These are phyloP conservation scores for Saturnispora besseyi DNA, from an alignment of 805 yeast species.

Conservation along the genomic window DNA sequence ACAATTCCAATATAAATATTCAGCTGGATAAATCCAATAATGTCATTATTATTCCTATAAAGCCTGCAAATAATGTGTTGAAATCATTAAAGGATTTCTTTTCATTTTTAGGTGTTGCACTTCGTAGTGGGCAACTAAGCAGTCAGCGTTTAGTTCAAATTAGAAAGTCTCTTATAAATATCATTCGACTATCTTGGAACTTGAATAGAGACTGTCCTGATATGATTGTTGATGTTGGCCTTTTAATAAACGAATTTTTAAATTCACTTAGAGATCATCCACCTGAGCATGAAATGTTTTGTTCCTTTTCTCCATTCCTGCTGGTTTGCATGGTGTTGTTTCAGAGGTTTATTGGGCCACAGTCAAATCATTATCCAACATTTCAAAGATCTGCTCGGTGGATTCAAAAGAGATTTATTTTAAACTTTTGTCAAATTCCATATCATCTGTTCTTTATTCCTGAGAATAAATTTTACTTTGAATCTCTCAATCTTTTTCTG, in stretches of 20 bases:
- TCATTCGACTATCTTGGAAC: slow-evolving; percentile 21
- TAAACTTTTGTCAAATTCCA: slow-evolving; percentile 15
- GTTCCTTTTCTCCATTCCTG: slow-evolving; percentile 20
- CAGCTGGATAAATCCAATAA: slow-evolving; percentile 3
- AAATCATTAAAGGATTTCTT: slow-evolving; percentile 6
- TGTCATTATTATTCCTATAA: slow-evolving; percentile 5
- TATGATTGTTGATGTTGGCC: slow-evolving; percentile 14
- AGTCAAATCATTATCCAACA: slow-evolving; percentile 3
- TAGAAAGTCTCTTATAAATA: slow-evolving; percentile 19
- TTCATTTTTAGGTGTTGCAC: slow-evolving; percentile 2
- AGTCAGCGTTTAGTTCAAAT: slow-evolving; percentile 10
- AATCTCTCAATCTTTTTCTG: slow-evolving; percentile 19
- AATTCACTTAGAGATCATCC: slow-evolving; percentile 8
- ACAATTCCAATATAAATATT: slow-evolving; percentile 2
- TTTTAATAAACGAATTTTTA: slow-evolving; percentile 12
- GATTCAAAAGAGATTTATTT: slow-evolving; percentile 13
- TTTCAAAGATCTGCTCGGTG: slow-evolving; percentile 9
- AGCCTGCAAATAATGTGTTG: neutral
- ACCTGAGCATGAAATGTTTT: slow-evolving; percentile 5
- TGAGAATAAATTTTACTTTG: slow-evolving; percentile 12
- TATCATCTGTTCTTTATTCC: slow-evolving; percentile 12
- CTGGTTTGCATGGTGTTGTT: slow-evolving; percentile 15
- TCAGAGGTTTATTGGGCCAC: slow-evolving; percentile 13
- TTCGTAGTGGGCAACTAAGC: neutral
- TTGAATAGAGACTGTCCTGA: slow-evolving; percentile 8